Evolutionary conservation across 2,329 filamentous ascomycete species (phyloP), one percentile per base, ranked within the genome.

Genomic region (Arachnomyces sp.): DNA sequence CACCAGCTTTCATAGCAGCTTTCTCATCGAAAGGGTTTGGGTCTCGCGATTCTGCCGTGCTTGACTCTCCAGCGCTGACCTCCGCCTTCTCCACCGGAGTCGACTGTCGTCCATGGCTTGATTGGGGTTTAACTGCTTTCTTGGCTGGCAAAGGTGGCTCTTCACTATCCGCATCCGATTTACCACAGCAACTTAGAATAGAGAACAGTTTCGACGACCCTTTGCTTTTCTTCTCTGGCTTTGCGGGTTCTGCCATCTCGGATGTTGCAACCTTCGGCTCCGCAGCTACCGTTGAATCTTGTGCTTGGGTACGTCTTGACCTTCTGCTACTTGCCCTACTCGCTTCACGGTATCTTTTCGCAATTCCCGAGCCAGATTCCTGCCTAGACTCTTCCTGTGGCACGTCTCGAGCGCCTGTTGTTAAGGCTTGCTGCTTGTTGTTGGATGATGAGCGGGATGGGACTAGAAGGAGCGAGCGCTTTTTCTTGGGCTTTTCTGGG

Each of bases 351-450:
- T 75, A 73, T 49, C 74, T 70, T 46, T 73, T 78, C 40, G 77
- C 64, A 52, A 81, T 77, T 63, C 79, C 84, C 49, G 71, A 77
- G 61, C 77, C 82, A 36, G 81, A 84, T 49, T 73, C 71, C 57
- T 76, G 82, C 53, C 77, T 78, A 17, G 57, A 53, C 34, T 57
- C 59, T 44, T 63, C 57, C 18, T 56, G 50, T 28, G 50, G 44
- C n/a, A 47, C 43, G 25, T 64, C 60, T 36, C 56, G 56, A 8
- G 55, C 49, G 35, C 51, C 55, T n/a, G 60, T 56, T n/a, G 55
- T 44, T 1, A 49, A 51, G 29, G 58, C 54, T 40, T 59, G 55
- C 39, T 59, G 59, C 36, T 63, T 63, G 17, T 50, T 49, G 44
- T 57, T 61, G 15, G 61, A 60, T 7, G 63, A 66, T 28, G 59